Evolutionary conservation across 2,329 filamentous ascomycete species (phyloP).

Genomic region (Penicillium griseofulvum): DNA sequence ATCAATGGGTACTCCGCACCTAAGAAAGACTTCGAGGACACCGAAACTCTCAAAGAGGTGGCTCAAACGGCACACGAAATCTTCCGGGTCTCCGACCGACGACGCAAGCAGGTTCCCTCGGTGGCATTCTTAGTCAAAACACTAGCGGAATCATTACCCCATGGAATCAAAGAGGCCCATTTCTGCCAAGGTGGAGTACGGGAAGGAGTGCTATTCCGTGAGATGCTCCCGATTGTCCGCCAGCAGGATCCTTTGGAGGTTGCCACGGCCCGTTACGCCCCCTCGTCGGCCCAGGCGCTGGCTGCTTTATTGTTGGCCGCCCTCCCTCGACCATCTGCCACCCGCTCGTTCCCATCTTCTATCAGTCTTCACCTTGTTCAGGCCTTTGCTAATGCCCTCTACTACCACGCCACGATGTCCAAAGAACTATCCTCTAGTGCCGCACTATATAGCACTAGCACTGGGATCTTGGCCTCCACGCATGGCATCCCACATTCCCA

Average conservation of each 20-base stretch:
- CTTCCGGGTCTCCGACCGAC: constrained; percentile 74
- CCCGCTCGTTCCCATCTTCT: constrained; percentile 24
- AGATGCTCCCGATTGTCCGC: constrained; percentile 58
- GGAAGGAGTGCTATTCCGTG: constrained; percentile 72
- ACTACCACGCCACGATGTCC: constrained; percentile 30
- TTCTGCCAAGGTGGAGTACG: constrained; percentile 86
- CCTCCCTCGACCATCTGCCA: constrained; percentile 39
- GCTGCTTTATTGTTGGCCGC: constrained; percentile 49
- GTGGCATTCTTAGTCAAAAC: constrained; percentile 74
- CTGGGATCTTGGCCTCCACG: constrained; percentile 32
- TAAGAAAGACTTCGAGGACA: constrained; percentile 32
- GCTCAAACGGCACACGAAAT: constrained; percentile 34
- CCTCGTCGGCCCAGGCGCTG: constrained; percentile 47
- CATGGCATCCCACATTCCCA: constrained; percentile 36
- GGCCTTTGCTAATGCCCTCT: constrained; percentile 35
- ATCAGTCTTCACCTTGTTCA: constrained; percentile 29
- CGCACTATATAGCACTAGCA: constrained; percentile 33
- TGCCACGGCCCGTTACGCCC: constrained; percentile 54
- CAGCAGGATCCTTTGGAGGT: constrained; percentile 65
- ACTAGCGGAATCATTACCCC: constrained; percentile 64
- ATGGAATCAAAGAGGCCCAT: constrained; percentile 65
- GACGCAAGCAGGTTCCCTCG: constrained; percentile 76
- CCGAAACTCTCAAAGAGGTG: constrained; percentile 25
- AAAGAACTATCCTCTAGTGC: constrained; percentile 34
- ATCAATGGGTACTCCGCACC: constrained; percentile 72